A percentile compares a stretch with the other conserved stretches of the same genome.
phyloP scores from a whole-genome alignment of 805 yeast genomes.

The Maudiozyma barnettii region DNA sequence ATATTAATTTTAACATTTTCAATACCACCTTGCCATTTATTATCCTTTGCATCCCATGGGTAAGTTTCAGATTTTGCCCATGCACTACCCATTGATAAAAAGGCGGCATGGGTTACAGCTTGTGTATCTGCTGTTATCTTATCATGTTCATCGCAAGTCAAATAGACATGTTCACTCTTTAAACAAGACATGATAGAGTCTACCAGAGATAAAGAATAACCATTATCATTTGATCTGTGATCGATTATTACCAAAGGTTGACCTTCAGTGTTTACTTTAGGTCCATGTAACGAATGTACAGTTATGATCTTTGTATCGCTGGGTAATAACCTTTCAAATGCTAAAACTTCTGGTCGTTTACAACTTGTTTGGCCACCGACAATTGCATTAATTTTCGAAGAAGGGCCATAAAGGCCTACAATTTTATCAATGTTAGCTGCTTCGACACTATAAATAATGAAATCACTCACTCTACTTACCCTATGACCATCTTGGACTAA shows the following conservation, averaged over 20 bases:
- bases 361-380: conserved; percentile 99
- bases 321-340: conserved; percentile 72
- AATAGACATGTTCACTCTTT: conserved; percentile 63
- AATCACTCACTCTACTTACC: conserved; percentile 76
- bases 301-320: conserved; percentile 73
- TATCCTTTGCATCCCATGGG: conserved; percentile 59
- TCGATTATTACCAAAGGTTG: conserved; percentile 85
- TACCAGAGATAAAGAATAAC: conserved; percentile 50
- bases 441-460: conserved; percentile 83
- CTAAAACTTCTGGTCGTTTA: conserved; percentile 79
- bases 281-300: conserved; percentile 92
- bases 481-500: conserved; percentile 71
- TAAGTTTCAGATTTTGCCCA: conserved; percentile 78
- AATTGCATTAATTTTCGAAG: conserved; percentile 76
- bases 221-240: conserved; percentile 47
- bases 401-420: conserved; percentile 71
- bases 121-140: conserved; percentile 96
- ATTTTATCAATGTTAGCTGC: conserved; percentile 74
- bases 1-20: conserved; percentile 95
- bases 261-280: conserved; percentile 77
- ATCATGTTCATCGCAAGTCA: conserved; percentile 86
- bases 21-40: conserved; percentile 82
- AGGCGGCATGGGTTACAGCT: conserved; percentile 97
- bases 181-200: conserved; percentile 59
- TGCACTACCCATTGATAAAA: conserved; percentile 92